Evolutionary conservation across 2,329 filamentous ascomycete species (phyloP), one percentile per base, ranked within the genome.

Genomic region (Cladosporium halotolerans): DNA sequence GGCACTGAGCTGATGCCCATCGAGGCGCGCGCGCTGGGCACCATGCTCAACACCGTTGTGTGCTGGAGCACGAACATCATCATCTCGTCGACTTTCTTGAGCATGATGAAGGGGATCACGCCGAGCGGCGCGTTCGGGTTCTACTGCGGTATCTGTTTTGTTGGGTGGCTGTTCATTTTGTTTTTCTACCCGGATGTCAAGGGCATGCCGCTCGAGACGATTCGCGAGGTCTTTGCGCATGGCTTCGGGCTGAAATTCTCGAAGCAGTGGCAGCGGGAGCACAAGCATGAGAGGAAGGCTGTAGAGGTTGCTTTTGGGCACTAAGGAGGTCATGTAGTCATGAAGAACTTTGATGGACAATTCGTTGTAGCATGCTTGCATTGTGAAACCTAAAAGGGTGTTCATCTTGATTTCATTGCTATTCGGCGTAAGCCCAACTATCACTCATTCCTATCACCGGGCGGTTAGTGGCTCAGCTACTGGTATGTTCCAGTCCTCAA

Each of bases 121-220:
- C 75, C 76, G 0, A 73, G 69, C 2, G 76, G 77, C 1, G 72
- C 76, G 0, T 80, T 79, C 55, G 76, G 75, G 3, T 79, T 79
- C 63, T 79, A 78, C 52, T 73, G 75, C 1, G 73, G 67, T 0
- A 75, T 79, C 34, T 79, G 75, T 57, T 69, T 75, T 52, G 58
- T 75, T 36, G 76, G 76, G 11, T 76, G 71, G 62, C 47, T 77
- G 4, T 68, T 74, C 52, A 70, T 79, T 19, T 70, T 73, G 50
- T 74, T 78, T 65, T 78, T 68, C 58, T 80, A 79, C 58, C 77
- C 77, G 0, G 76, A 80, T 56, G 76, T 78, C 2, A 78, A 79
- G 58, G 77, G 78, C 9, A 75, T 81, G 71, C 73, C 77, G 14
- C 66, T 81, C 3, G 79, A 81, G 59, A 76, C 77, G 44, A 72